Base-by-base conservation (phyloP, 1,284 basidiomycete species). In the Boletus hoseneyae region DNA sequence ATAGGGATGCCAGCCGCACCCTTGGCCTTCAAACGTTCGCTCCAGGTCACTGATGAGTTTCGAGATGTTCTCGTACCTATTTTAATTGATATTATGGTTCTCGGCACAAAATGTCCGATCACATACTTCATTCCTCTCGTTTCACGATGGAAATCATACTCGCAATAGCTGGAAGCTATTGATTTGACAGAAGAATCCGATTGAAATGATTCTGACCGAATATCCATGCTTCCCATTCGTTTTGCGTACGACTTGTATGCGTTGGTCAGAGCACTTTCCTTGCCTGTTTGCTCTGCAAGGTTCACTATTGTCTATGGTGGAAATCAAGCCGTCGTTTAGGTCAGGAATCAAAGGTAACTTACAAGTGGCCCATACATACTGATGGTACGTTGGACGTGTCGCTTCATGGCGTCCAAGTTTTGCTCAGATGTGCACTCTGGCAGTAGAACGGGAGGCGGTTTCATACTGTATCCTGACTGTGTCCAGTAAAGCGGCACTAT, bases 61-160 rank as follows among this genome's bases (percentile, higher is more conserved):
- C 6, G 82, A 79, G 47, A 98, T 93, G 52, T 96, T 95, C 71
- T 97, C 94, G 55, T 91, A 90, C 63, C 87, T 90, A 53, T 48
- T 45, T 32, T 35, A 12, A 47, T 51, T 53, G 49, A 60, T 49
- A 51, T 27, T 27, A 41, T 18, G 16, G 34, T 38, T 36, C 23
- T 19, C 9, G n/a, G 15, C 15, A 18, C 16, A 38, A 21, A 9
- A 13, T 10, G 35, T 40, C 16, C 3, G 51, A 50, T 18, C 32
- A 68, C 78, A 63, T 72, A 96, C 82, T 90, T 90, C 90, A 94
- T 94, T 15, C 93, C 92, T 63, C 80, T 86, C 6, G 90, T 96
- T 67, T 95, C 90, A 8, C 76, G 78, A 68, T 97, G 95, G 68
- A 97, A 97, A 65, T 97, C 93, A 62, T 94, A 97, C 54, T 84